Conservation (phyloP, 768 basidiomycete species). For the Serpula lacrymans region DNA sequence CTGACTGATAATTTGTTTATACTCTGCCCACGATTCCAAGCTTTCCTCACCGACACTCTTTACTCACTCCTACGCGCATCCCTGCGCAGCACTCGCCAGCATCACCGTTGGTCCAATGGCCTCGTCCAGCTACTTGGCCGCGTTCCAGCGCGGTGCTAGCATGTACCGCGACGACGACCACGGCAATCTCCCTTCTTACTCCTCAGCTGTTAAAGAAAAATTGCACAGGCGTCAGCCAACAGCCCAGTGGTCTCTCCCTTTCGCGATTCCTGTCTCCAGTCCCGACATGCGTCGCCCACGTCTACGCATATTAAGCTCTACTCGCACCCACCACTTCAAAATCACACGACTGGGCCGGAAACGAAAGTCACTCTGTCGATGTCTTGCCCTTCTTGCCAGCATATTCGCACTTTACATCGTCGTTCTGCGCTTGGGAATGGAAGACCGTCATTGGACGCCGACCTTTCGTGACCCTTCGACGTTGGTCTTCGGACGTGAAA, state of each 20-base stretch:
- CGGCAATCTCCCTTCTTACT: constrained; percentile 10
- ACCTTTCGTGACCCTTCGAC: constrained; percentile 53
- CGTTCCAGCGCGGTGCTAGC: constrained; percentile 9
- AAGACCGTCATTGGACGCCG: constrained; percentile 37
- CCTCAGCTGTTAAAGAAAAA: constrained; percentile 38
- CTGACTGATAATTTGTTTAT: too few relatives aligned
- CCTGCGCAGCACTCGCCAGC: not conserved
- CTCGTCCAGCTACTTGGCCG: constrained; percentile 1
- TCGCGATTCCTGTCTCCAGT: constrained; percentile 58
- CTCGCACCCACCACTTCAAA: constrained; percentile 41
- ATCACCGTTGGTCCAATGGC: not conserved
- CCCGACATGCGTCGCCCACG: constrained; percentile 55
- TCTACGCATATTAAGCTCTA: constrained; percentile 53
- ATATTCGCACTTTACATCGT: constrained; percentile 46
- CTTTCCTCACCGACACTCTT: too few relatives aligned
- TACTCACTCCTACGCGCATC: too few relatives aligned
- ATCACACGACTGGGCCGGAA: constrained; percentile 48
- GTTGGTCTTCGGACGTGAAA: constrained; percentile 64
- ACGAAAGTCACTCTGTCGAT: constrained; percentile 52
- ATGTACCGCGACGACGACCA: constrained; percentile 1
- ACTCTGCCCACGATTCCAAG: too few relatives aligned
- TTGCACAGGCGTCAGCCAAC: constrained; percentile 27
- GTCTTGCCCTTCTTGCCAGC: constrained; percentile 47
- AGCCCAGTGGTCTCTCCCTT: constrained; percentile 49
- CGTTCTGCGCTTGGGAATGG: constrained; percentile 40